Conservation (phyloP, 345 rosid species). For the Populus tremula region DNA sequence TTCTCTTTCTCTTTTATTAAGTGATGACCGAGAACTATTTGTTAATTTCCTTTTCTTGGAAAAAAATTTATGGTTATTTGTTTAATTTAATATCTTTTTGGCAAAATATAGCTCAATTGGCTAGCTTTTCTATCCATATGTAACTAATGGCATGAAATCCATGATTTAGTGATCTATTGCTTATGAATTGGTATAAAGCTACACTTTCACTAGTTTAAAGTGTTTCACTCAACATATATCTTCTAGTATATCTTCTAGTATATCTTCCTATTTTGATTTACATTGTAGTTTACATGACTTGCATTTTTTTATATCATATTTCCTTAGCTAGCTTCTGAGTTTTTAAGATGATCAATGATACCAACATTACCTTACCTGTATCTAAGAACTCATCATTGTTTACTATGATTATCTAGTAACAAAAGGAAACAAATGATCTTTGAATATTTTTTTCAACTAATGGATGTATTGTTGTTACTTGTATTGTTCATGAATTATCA, state of each 20-base stretch:
- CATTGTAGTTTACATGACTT: constrained; percentile 8
- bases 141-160: constrained; percentile 14
- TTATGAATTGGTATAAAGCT: constrained; percentile 11
- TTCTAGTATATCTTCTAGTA: constrained; percentile 5
- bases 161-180: constrained; percentile 11
- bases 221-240: neutral
- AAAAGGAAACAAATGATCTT: neutral
- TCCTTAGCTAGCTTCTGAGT: constrained; percentile 1
- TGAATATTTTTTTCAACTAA: constrained; percentile 41
- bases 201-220: too few relatives aligned
- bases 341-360: neutral
- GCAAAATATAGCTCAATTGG: constrained; percentile 29
- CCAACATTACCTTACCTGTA: neutral
- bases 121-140: constrained; percentile 9
- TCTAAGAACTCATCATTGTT: neutral
- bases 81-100: constrained; percentile 1
- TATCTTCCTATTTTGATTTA: constrained; percentile 6
- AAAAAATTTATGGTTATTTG: too few relatives aligned
- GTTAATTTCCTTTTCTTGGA: too few relatives aligned
- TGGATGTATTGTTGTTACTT: constrained; percentile 67
- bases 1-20: too few relatives aligned
- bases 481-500: constrained; percentile 43
- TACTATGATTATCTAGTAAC: neutral
- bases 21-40: too few relatives aligned
- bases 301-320: neutral